These are phyloP conservation scores for Cryptosporidium andersoni DNA, from an alignment of 169 alveolate genomes.

Conservation along the genomic window DNA sequence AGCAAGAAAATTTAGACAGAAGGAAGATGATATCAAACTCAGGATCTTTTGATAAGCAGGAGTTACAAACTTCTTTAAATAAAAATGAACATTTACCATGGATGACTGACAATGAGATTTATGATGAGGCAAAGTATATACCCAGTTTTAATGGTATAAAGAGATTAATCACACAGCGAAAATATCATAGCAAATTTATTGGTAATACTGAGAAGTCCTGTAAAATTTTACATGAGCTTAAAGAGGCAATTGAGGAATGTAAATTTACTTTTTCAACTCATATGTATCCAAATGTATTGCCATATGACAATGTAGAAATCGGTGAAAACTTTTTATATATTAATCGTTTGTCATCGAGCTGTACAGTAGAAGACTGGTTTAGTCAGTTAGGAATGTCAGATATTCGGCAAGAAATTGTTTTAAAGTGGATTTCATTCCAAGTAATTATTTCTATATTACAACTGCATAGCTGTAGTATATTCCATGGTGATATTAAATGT, in stretches of 20 bases:
- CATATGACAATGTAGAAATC: not conserved
- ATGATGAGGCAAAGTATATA: conserved; percentile 16
- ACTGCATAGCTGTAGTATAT: conserved; percentile 72
- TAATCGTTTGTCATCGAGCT: conserved; percentile 17
- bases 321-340: conserved; percentile 4
- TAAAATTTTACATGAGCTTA: not conserved
- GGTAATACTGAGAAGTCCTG: too few relatives aligned
- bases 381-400: not conserved
- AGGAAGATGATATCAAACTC: too few relatives aligned
- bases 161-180: too few relatives aligned
- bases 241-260: not conserved
- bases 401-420: not conserved
- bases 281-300: conserved; percentile 28
- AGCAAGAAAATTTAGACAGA: too few relatives aligned
- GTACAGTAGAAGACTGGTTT: conserved; percentile 21
- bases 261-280: not conserved
- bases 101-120: not conserved
- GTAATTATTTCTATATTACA: conserved; percentile 69
- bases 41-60: too few relatives aligned
- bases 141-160: conserved; percentile 44
- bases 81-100: not conserved
- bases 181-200: too few relatives aligned
- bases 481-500: conserved; percentile 76
- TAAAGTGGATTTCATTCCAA: conserved; percentile 68
- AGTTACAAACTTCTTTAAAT: too few relatives aligned